phyloP scores from a whole-genome alignment of 768 basidiomycete species.

The Naganishia vaughanmartiniae region DNA sequence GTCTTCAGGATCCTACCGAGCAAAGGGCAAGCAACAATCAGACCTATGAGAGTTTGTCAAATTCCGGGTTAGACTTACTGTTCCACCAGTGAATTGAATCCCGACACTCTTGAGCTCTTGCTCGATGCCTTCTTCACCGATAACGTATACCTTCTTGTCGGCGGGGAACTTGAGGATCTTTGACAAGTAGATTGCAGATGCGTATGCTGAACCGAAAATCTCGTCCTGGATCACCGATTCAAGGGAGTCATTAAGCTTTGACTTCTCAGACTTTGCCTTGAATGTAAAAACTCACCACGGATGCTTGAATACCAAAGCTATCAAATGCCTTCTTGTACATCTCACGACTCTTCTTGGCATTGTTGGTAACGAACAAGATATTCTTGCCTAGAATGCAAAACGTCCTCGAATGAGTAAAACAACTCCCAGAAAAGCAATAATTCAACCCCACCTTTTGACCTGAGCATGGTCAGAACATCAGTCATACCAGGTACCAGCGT shows the following conservation, averaged over 20 bases:
- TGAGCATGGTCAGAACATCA: conserved; percentile 70
- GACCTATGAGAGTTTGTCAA: neutral
- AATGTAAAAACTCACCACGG: neutral
- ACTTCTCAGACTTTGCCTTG: neutral
- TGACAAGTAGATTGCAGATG: conserved; percentile 77
- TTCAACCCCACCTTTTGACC: conserved; percentile 61
- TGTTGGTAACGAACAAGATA: conserved; percentile 95
- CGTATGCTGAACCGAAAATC: conserved; percentile 92
- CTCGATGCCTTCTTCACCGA: conserved; percentile 86
- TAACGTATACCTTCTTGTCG: conserved; percentile 90
- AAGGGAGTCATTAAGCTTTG: neutral
- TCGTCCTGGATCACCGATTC: conserved; percentile 66
- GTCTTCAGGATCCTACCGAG: conserved; percentile 69
- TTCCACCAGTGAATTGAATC: conserved; percentile 74
- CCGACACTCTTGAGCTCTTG: conserved; percentile 90
- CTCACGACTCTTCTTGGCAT: conserved; percentile 86
- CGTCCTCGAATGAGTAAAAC: neutral
- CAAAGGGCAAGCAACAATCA: neutral
- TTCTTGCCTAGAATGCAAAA: conserved; percentile 62
- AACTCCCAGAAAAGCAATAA: neutral
- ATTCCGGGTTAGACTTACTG: conserved; percentile 58
- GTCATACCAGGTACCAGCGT: conserved; percentile 71
- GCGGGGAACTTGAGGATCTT: conserved; percentile 83
- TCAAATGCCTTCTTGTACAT: conserved; percentile 90
- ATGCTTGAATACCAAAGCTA: conserved; percentile 74